phyloP scores from a whole-genome alignment of 768 basidiomycete genomes.

The Boletales sp. region DNA sequence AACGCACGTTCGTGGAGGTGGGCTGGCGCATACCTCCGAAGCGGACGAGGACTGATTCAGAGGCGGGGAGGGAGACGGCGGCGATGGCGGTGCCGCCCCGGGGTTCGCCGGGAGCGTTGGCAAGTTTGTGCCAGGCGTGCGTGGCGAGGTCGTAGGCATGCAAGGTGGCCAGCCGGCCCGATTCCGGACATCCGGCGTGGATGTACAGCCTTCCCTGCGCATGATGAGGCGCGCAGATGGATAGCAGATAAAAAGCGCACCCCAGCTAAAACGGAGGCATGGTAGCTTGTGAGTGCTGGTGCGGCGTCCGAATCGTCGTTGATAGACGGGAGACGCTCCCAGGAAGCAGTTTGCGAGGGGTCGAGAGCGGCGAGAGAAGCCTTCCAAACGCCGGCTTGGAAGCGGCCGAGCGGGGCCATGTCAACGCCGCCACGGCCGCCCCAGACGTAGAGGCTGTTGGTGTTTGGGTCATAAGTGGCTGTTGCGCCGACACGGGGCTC shows the following conservation, averaged over 20 bases:
- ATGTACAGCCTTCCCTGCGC: slow-evolving; percentile 32
- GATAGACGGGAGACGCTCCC: slow-evolving; percentile 27
- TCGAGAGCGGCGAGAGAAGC: slow-evolving; percentile 12
- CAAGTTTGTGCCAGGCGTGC: slow-evolving; percentile 29
- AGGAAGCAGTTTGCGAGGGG: slow-evolving; percentile 9
- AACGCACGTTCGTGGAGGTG: too few relatives aligned
- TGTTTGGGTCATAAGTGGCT: slow-evolving; percentile 15
- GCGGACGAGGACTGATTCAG: slow-evolving; percentile 30
- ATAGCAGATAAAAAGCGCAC: slow-evolving; percentile 17
- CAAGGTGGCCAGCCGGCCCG: slow-evolving; percentile 34
- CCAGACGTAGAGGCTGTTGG: slow-evolving; percentile 36
- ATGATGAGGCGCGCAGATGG: background rate
- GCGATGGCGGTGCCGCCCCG: slow-evolving; percentile 41
- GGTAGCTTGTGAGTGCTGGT: slow-evolving; percentile 36
- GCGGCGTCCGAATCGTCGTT: slow-evolving; percentile 27
- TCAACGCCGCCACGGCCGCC: slow-evolving; percentile 43
- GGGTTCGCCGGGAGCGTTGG: slow-evolving; percentile 36
- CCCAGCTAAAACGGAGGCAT: slow-evolving; percentile 26
- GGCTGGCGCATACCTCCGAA: slow-evolving; percentile 31
- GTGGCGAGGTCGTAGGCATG: slow-evolving; percentile 32
- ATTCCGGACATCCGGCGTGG: slow-evolving; percentile 39
- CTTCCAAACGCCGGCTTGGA: slow-evolving; percentile 31
- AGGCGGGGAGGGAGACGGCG: slow-evolving; percentile 16
- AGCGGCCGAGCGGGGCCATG: slow-evolving; percentile 33
- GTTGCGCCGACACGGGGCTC: slow-evolving; percentile 23